Conservation (phyloP, 176 grass and related monocot species). For the Eragrostis nindensis region DNA sequence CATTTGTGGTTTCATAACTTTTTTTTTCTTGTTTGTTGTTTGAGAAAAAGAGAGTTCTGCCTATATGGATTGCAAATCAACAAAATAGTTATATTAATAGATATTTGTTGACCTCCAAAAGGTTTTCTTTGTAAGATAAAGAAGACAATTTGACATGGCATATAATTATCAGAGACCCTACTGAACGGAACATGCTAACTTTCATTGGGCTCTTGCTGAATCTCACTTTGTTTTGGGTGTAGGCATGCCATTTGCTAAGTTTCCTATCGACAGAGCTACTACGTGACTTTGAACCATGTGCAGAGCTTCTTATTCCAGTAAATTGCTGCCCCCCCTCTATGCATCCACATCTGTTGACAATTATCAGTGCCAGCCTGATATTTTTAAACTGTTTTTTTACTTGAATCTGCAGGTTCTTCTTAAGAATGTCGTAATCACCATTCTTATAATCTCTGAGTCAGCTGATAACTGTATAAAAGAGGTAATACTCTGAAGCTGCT, state of each 20-base stretch:
- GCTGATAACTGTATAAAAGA: constrained; percentile 95
- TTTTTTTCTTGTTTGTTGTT: neutral
- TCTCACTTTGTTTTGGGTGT: constrained; percentile 5
- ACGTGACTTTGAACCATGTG: constrained; percentile 79
- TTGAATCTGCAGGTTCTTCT: constrained; percentile 68
- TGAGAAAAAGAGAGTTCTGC: neutral
- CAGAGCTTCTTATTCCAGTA: constrained; percentile 89
- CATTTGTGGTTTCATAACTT: neutral
- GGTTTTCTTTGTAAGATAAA: neutral
- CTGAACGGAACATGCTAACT: neutral
- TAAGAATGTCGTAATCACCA: constrained; percentile 88
- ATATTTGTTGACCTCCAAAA: neutral
- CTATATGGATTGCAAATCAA: neutral
- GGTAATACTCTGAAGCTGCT: constrained; percentile 44
- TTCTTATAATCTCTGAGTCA: constrained; percentile 84
- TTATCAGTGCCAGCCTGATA: constrained; percentile 1
- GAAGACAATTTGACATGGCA: neutral
- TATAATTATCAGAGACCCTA: neutral
- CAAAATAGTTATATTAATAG: neutral
- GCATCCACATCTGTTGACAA: neutral
- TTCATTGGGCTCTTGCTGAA: constrained; percentile 3
- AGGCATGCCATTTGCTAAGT: constrained; percentile 83
- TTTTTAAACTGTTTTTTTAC: neutral
- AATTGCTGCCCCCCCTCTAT: constrained; percentile 15
- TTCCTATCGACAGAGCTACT: constrained; percentile 79